Evolutionary conservation across 1,284 basidiomycete genomes (phyloP).

Genomic region (Uromyces viciae-fabae): DNA sequence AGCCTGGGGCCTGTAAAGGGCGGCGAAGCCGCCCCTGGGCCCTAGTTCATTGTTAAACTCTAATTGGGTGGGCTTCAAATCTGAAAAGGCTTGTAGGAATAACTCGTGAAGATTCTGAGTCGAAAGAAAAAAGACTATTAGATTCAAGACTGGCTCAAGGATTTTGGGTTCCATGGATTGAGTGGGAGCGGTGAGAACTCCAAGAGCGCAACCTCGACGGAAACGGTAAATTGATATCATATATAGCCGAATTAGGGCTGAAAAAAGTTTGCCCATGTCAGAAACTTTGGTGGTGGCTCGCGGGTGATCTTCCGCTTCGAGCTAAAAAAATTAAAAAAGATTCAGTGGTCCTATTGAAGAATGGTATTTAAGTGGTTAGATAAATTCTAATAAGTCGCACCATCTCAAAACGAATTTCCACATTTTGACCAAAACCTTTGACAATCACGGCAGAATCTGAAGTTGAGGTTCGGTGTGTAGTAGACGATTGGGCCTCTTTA

Average conservation of each 20-base stretch:
- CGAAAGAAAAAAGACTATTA: slow-evolving; percentile 27
- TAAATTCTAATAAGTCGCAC: not conserved
- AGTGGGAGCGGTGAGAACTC: not conserved
- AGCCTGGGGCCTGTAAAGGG: too few relatives aligned
- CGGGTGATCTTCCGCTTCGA: slow-evolving; percentile 16
- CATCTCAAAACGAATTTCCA: slow-evolving; percentile 39
- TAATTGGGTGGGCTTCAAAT: slow-evolving; percentile 13
- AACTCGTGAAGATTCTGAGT: not conserved
- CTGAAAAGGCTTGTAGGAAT: not conserved
- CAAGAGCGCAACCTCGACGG: slow-evolving; percentile 13
- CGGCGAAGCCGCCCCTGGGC: too few relatives aligned
- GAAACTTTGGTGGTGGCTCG: not conserved
- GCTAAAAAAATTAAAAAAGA: not conserved
- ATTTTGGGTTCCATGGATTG: slow-evolving; percentile 16
- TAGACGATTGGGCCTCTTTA: slow-evolving; percentile 31
- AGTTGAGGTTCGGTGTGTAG: slow-evolving; percentile 13
- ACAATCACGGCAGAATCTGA: slow-evolving; percentile 34
- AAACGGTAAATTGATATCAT: slow-evolving; percentile 36
- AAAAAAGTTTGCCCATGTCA: slow-evolving; percentile 16
- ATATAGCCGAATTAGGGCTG: slow-evolving; percentile 33
- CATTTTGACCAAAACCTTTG: slow-evolving; percentile 24
- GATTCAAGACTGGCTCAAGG: slow-evolving; percentile 18
- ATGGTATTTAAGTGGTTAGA: not conserved
- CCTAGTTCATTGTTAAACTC: slow-evolving; percentile 12
- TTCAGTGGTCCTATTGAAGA: not conserved